Base-by-base conservation (phyloP, 495 filamentous ascomycete genomes). In the Aspergillus leporis region DNA sequence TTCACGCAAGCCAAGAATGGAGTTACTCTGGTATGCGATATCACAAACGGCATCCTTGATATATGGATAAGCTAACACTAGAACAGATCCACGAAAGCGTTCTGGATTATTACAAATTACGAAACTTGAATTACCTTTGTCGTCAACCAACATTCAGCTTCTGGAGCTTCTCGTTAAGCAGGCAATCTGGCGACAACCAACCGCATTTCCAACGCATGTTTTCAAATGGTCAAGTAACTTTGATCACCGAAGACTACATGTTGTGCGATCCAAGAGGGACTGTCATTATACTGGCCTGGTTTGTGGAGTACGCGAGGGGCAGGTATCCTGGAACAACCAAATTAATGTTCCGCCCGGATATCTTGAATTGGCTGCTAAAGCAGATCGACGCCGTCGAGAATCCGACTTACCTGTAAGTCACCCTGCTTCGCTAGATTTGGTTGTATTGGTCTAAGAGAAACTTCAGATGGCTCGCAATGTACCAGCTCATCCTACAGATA, bases 211-310 rank as follows among this genome's bases (percentile, higher is more conserved):
- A 76, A 57, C 78, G 82, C 2, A 64, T 90, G 4, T 88, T 91
- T 51, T 82, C 83, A 7, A 65, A 72, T 25, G 85, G 87, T 5
- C 69, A 72, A 5, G 83, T 77, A 0, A 80, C 87, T 22, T 67
- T 91, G 0, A 63, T 92, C 5, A 87, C 87, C 0, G 85, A 88
- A 36, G 87, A 86, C 55, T 80, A 88, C 45, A 70, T 85, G 40
- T 60, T 84, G 55, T 73, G 73, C 0, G 79, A 86, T 22, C 80
- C 83, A 0, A 64, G 74, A 3, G 77, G 70, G 41, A 73, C 84
- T 4, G 65, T 74, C 12, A 67, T 79, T 5, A 74, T 89, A n/a
- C 59, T 90, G 5, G 66, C 70, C 1, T 90, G 85, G 85, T 88
- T 88, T 52, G 46, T 46, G n/a, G 60, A 66, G 3, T 61, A 53